These are phyloP conservation scores for Phyllostachys edulis DNA, from an alignment of 176 grass and related monocot species.

Conservation along the genomic window DNA sequence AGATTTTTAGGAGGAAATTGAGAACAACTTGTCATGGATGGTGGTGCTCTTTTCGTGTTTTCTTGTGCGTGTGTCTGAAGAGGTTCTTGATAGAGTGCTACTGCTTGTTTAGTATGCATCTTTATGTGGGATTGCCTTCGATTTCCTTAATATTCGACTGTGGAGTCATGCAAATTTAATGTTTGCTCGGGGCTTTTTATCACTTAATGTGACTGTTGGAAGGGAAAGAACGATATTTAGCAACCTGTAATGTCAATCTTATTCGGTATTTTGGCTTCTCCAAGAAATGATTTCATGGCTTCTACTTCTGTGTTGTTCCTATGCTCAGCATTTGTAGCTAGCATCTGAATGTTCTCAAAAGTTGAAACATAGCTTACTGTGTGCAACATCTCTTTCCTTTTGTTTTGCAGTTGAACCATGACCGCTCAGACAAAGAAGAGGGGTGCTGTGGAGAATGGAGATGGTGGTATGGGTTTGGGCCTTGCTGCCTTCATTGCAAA, in stretches of 20 bases:
- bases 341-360: background rate
- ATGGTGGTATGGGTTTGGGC: slow-evolving; percentile 34
- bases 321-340: background rate
- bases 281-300: background rate
- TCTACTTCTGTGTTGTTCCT: background rate
- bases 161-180: background rate
- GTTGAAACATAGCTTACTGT: background rate
- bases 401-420: slow-evolving; percentile 45
- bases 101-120: background rate
- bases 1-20: too few relatives aligned
- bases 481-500: slow-evolving; percentile 59
- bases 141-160: background rate
- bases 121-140: too few relatives aligned
- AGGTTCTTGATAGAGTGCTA: background rate
- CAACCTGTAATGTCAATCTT: background rate
- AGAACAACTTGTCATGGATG: too few relatives aligned
- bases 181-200: background rate
- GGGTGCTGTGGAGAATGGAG: slow-evolving; percentile 55
- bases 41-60: too few relatives aligned
- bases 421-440: slow-evolving; percentile 62
- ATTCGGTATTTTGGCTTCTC: background rate
- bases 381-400: background rate
- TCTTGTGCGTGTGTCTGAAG: background rate
- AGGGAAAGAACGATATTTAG: background rate
- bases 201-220: background rate